These are phyloP conservation scores for Phytopythium aichiense DNA, from an alignment of 352 stramenopile species.

Conservation along the genomic window DNA sequence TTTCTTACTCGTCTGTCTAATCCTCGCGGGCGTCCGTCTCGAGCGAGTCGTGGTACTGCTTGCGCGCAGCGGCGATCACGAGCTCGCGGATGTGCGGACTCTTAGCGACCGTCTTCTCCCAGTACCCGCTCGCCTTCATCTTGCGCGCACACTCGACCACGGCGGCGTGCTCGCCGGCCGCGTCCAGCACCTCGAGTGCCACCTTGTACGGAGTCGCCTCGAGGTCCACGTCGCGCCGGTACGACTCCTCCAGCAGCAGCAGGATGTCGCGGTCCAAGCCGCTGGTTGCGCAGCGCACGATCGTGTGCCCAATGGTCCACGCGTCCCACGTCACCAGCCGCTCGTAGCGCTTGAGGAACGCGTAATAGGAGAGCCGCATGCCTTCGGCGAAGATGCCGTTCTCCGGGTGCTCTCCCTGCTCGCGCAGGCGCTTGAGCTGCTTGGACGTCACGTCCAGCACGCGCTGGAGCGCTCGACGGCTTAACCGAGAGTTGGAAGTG, in stretches of 20 bases:
- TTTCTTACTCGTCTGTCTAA: neutral
- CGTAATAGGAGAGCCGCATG: slow-evolving; percentile 48
- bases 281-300: slow-evolving; percentile 47
- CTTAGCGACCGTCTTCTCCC: slow-evolving; percentile 31
- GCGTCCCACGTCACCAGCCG: slow-evolving; percentile 39
- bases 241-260: slow-evolving; percentile 37
- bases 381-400: slow-evolving; percentile 34
- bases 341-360: slow-evolving; percentile 50
- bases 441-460: slow-evolving; percentile 60
- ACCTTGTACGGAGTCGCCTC: slow-evolving; percentile 46
- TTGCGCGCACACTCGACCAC: slow-evolving; percentile 26
- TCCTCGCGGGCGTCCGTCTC: slow-evolving; percentile 4
- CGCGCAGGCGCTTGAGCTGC: slow-evolving; percentile 36
- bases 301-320: slow-evolving; percentile 47
- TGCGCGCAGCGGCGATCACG: slow-evolving; percentile 16
- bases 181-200: slow-evolving; percentile 37
- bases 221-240: slow-evolving; percentile 25
- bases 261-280: slow-evolving; percentile 38
- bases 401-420: slow-evolving; percentile 10
- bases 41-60: slow-evolving; percentile 8
- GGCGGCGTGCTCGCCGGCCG: slow-evolving; percentile 16
- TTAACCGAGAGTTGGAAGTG: slow-evolving; percentile 19
- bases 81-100: slow-evolving; percentile 29
- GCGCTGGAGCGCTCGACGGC: slow-evolving; percentile 39
- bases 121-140: slow-evolving; percentile 24